Evolutionary conservation across 192 early-diverging fungal species (phyloP), one percentile per base, ranked within the genome.

Genomic region (Phlyctochytrium bullatum): DNA sequence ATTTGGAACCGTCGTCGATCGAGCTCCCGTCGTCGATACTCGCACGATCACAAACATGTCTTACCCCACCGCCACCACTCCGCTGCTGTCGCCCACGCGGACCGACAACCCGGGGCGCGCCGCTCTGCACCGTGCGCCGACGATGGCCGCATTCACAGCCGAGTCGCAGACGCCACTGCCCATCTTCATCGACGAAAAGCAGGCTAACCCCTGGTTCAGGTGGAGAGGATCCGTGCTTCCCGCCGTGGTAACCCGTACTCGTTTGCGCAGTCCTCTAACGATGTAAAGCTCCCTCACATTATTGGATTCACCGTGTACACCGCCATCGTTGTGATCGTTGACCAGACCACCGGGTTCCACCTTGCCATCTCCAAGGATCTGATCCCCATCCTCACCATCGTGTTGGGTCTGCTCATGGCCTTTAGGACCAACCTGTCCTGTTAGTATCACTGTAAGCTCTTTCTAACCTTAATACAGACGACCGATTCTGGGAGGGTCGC

Each of bases 401-500:
- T 57, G 4, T 25, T 57, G 6, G 54, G 54, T 28, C 27, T 57
- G 14, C 25, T 57, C 12, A 57, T 57, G 20, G 54, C 54, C 12
- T 57, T 57, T 25, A 57, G 54, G 27, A 57, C 54, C 20, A 57
- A 57, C 27, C 54, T 57, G 12, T 25, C 20, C 12, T 57, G 40
- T 47, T 14, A 14, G 40, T 47, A 14, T 47, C n/a, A n/a, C n/a
- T n/a, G n/a, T 6, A 20, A 47, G 6, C 40, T 14, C 40, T 47
- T 20, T 14, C 40, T 6, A 6, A 6, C 20, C 40, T 20, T 6
- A 47, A 47, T 14, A 47, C 20, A 47, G 40, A 57, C 34, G 69
- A 71, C 34, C 61, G 62, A n/a, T 71, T 58, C 52, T 71, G 69
- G 69, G 69, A 71, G 36, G 69, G 69, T 2, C 52, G 69, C n/a